phyloP scores from a whole-genome alignment of 805 yeast genomes.

The Cyberlindnera meyerae region DNA sequence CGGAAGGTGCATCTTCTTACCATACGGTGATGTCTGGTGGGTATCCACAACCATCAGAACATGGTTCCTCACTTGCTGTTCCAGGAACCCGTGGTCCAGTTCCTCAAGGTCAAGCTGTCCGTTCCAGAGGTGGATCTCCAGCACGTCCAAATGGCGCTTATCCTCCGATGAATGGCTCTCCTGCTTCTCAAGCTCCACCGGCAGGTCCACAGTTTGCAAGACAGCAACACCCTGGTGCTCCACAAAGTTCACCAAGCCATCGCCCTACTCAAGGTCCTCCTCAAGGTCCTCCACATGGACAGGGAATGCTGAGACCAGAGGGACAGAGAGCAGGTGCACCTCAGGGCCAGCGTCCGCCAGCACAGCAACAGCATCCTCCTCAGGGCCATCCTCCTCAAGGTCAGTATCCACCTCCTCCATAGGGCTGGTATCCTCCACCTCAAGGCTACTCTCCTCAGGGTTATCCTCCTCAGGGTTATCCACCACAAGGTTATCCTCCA shows the following conservation, averaged over 20 bases:
- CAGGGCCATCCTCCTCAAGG: conserved; percentile 10
- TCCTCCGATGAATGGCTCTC: conserved; percentile 3
- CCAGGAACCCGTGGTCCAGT: conserved; percentile 7
- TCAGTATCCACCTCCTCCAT: conserved; percentile 13
- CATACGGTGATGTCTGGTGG: too few relatives aligned
- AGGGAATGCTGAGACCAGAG: background rate
- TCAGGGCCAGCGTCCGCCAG: conserved; percentile 6
- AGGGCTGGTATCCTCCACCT: conserved; percentile 18
- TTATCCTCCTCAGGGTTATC: conserved; percentile 14
- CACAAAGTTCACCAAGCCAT: conserved; percentile 11
- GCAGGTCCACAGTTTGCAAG: too few relatives aligned
- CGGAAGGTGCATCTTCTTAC: too few relatives aligned
- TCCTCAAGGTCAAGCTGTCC: conserved; percentile 1
- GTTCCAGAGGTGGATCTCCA: conserved; percentile 16
- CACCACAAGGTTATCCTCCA: conserved; percentile 24
- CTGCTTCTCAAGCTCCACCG: conserved; percentile 1
- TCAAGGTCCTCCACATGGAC: background rate
- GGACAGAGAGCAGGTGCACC: conserved; percentile 14
- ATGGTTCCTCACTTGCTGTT: too few relatives aligned
- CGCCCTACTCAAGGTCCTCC: background rate
- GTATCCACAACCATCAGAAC: too few relatives aligned
- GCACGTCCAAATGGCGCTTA: conserved; percentile 8
- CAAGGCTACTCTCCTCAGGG: conserved; percentile 9
- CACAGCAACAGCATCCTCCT: background rate
- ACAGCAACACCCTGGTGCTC: too few relatives aligned